Evolutionary conservation across 768 basidiomycete genomes (phyloP), one percentile per base, ranked within the genome.

Genomic region (Hortiboletus campestris): DNA sequence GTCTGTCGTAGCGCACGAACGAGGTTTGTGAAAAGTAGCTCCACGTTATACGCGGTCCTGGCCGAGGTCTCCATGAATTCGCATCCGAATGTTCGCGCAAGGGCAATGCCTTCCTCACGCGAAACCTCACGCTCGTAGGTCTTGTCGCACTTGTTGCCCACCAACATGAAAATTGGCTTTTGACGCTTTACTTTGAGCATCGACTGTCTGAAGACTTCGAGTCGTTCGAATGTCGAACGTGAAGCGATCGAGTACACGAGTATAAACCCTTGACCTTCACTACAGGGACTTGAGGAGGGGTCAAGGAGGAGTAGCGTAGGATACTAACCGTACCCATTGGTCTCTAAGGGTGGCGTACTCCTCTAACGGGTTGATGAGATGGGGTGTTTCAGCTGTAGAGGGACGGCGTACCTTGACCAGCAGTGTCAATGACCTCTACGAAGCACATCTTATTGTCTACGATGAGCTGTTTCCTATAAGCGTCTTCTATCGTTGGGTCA

Each of bases 401-500:
- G 41, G 45, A 39, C 4, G 36, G 76, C 84, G 60, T 67, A 94
- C 94, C 94, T 85, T 98, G 94, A 31, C 94, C 94, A 47, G 95
- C 95, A 64, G 95, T 97, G 75, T 98, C 94, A 71, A 98, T 91
- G 59, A 98, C 92, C 73, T 98, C 94, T 62, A 98, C 84, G 71
- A 94, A 89, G 75, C 93, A 95, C 85, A 94, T 94, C 64, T 87
- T 83, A 69, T 94, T 93, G 74, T 96, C 94, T 60, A 97, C 93
- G 53, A 94, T 86, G 64, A 94, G 82, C 71, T 94, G 93, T 73
- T 95, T 96, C 66, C 94, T 84, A 76, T 98, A 97, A 59, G 94
- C 94, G 72, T 97, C 94, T 76, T 98, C 94, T 84, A 98, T 98
- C 64, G 94, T 98, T 54, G 94, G 94, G 77, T 98, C 94, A 74